A percentile compares a stretch with the other conserved stretches of the same genome.
These are phyloP conservation scores for Aspergillus brunneoviolaceus DNA, from an alignment of 2,329 filamentous ascomycete genomes.

Conservation along the genomic window DNA sequence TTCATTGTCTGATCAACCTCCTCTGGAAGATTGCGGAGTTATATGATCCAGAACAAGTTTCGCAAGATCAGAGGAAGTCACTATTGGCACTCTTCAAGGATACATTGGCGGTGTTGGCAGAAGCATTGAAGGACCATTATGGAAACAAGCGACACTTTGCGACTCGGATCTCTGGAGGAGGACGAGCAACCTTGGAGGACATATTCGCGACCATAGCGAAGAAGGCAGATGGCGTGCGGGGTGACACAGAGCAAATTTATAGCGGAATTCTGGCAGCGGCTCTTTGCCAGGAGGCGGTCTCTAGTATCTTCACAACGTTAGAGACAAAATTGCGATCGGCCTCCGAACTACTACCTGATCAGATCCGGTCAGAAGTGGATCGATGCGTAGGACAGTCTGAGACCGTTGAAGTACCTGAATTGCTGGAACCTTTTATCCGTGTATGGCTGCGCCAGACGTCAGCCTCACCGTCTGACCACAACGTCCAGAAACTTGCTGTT, in stretches of 20 bases:
- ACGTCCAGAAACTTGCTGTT: conserved; percentile 54
- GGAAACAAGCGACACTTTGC: conserved; percentile 89
- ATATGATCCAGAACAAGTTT: conserved; percentile 64
- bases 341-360: conserved; percentile 18
- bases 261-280: conserved; percentile 79
- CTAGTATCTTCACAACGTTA: conserved; percentile 60
- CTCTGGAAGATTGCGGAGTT: conserved; percentile 71
- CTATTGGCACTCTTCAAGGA: conserved; percentile 67
- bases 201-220: conserved; percentile 64
- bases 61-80: conserved; percentile 62
- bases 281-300: conserved; percentile 72
- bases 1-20: conserved; percentile 69
- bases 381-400: conserved; percentile 42
- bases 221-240: conserved; percentile 47
- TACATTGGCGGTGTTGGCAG: conserved; percentile 63
- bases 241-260: conserved; percentile 75
- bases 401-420: conserved; percentile 43
- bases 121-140: conserved; percentile 72
- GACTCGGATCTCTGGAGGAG: conserved; percentile 70
- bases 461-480: conserved; percentile 46
- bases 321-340: conserved; percentile 28
- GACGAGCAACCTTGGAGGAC: conserved; percentile 75
- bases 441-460: conserved; percentile 61
- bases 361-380: conserved; percentile 33
- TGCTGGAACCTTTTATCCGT: conserved; percentile 39